These are phyloP conservation scores for Brasenia schreberi DNA, from an alignment of 164 flowering plant species.

Conservation along the genomic window DNA sequence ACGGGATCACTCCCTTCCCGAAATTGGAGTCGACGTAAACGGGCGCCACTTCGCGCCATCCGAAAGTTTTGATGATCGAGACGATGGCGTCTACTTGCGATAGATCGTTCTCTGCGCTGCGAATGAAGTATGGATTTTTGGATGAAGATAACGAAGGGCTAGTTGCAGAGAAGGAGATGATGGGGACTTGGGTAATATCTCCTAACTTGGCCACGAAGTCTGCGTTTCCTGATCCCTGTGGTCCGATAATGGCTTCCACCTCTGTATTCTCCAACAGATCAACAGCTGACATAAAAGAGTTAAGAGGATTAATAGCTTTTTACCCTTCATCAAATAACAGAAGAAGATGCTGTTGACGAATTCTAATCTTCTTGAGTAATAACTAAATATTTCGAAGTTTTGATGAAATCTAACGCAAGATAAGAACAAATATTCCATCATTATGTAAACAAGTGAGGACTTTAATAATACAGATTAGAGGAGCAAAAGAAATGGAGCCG, in stretches of 20 bases:
- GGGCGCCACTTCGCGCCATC: slow-evolving; percentile 3
- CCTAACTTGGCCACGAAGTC: slow-evolving; percentile 1
- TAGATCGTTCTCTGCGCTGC: not conserved
- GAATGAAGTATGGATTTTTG: not conserved
- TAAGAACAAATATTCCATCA: not conserved
- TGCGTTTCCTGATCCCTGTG: not conserved
- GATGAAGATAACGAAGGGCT: not conserved
- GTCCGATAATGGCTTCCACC: slow-evolving; percentile 5
- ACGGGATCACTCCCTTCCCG: slow-evolving; percentile 1
- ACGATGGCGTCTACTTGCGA: slow-evolving; percentile 1
- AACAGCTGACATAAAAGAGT: not conserved
- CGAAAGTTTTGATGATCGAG: not conserved
- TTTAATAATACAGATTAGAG: not conserved
- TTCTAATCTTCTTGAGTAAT: no score
- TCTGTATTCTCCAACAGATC: not conserved
- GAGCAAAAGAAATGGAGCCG: not conserved
- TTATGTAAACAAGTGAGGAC: not conserved
- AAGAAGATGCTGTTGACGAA: not conserved
- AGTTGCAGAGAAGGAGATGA: slow-evolving; percentile 3
- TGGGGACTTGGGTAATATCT: slow-evolving; percentile 2
- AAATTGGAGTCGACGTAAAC: not conserved
- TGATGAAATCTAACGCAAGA: not conserved
- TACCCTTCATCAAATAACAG: not conserved
- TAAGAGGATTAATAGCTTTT: not conserved
- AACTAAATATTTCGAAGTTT: not conserved